Conservation (phyloP, 805 yeast species). For the Pichia californica region DNA sequence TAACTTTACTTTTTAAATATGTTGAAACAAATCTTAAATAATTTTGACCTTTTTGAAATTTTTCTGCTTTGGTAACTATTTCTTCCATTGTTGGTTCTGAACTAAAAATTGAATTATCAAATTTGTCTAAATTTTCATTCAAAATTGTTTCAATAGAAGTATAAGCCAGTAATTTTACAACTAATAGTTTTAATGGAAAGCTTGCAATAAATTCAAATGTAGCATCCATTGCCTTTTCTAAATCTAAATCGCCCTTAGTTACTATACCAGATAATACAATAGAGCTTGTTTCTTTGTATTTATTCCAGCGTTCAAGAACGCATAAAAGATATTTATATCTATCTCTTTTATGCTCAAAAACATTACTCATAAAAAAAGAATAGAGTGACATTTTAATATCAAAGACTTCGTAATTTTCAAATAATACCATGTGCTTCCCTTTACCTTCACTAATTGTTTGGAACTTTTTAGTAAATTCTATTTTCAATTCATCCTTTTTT, state of each 20-base stretch:
- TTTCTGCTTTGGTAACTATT: not conserved
- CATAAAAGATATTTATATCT: not conserved
- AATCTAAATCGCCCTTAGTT: conserved; percentile 1
- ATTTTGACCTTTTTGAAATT: not conserved
- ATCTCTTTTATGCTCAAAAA: too few relatives aligned
- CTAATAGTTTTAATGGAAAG: not conserved
- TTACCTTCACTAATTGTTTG: too few relatives aligned
- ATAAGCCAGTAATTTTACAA: not conserved
- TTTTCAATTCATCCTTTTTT: too few relatives aligned
- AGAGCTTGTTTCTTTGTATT: not conserved
- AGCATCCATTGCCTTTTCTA: not conserved
- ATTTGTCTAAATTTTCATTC: not conserved
- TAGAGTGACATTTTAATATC: not conserved
- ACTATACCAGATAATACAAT: conserved; percentile 1
- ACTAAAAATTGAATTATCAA: not conserved
- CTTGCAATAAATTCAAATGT: conserved; percentile 1
- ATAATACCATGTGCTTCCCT: too few relatives aligned
- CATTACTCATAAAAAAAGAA: not conserved
- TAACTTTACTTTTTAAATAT: not conserved
- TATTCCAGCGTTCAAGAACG: not conserved
- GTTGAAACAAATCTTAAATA: not conserved
- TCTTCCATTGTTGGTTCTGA: not conserved
- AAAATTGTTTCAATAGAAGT: not conserved
- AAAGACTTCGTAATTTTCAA: not conserved
- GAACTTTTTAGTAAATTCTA: too few relatives aligned